A percentile compares a stretch with the other conserved stretches of the same genome.
Evolutionary conservation across 352 stramenopile genomes (phyloP).

Genomic region (Blastocystis sp.): DNA sequence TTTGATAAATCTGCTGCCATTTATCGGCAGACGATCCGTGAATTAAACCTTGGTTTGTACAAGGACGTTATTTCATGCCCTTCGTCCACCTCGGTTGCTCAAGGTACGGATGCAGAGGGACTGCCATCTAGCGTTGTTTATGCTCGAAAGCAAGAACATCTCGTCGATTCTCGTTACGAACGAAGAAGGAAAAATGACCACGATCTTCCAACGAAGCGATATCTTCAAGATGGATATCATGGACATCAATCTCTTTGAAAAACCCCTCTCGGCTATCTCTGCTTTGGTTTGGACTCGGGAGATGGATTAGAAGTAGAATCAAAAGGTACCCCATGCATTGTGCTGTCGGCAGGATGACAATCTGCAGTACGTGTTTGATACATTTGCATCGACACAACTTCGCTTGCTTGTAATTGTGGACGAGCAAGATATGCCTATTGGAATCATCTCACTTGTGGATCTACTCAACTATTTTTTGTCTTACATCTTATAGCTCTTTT

Average conservation of each 20-base stretch:
- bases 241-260: conserved; percentile 25
- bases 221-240: conserved; percentile 53
- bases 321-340: conserved; percentile 16
- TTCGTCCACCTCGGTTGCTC: not conserved
- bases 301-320: not conserved
- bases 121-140: not conserved
- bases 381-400: conserved; percentile 15
- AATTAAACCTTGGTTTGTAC: conserved; percentile 35
- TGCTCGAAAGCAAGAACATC: conserved; percentile 38
- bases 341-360: conserved; percentile 43
- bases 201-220: conserved; percentile 39
- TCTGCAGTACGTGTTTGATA: conserved; percentile 55
- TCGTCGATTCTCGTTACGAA: conserved; percentile 37
- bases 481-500: not conserved
- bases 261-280: not conserved
- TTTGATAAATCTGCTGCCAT: conserved; percentile 16
- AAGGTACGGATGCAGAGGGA: not conserved
- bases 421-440: conserved; percentile 46
- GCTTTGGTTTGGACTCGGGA: not conserved
- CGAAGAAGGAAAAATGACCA: conserved; percentile 25
- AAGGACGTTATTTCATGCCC: conserved; percentile 53
- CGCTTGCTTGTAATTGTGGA: conserved; percentile 51
- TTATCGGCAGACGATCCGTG: conserved; percentile 20
- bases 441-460: conserved; percentile 41
- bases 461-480: conserved; percentile 41